Percentiles rank a stretch among this genome's conserved stretches.
phyloP scores from a whole-genome alignment of 2,329 filamentous ascomycete species.

The Rhinocladiella similis region DNA sequence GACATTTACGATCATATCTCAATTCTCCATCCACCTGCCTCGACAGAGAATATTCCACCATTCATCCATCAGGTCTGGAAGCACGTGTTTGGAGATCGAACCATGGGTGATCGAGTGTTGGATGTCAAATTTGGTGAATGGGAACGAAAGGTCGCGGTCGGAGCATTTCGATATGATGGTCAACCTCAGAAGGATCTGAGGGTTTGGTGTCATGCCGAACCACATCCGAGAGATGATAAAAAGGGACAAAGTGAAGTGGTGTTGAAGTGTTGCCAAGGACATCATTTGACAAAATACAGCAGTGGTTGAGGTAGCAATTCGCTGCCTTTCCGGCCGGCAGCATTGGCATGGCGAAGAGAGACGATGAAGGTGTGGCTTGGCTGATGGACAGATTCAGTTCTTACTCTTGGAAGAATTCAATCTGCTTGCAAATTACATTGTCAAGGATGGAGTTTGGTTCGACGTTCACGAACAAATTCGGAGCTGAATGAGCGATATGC shows the following conservation, averaged over 20 bases:
- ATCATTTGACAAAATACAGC: conserved; percentile 12
- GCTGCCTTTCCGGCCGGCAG: too few relatives aligned
- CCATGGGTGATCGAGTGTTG: conserved; percentile 12
- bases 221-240: conserved; percentile 23
- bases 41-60: conserved; percentile 6
- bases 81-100: conserved; percentile 15
- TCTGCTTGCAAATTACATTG: too few relatives aligned
- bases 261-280: conserved; percentile 17
- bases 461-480: too few relatives aligned
- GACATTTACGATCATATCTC: neutral
- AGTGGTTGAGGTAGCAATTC: conserved; percentile 2
- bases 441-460: too few relatives aligned
- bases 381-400: too few relatives aligned
- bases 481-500: too few relatives aligned
- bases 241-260: conserved; percentile 11
- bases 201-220: conserved; percentile 14
- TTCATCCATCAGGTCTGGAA: conserved; percentile 19
- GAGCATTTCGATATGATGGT: neutral
- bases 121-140: conserved; percentile 28
- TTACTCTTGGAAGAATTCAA: too few relatives aligned
- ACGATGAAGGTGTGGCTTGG: too few relatives aligned
- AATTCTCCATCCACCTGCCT: conserved; percentile 12
- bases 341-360: neutral
- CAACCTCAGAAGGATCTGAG: conserved; percentile 6
- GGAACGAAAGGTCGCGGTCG: conserved; percentile 11